phyloP scores from a whole-genome alignment of 805 yeast species.

The Wilhelminamyces savonicus region DNA sequence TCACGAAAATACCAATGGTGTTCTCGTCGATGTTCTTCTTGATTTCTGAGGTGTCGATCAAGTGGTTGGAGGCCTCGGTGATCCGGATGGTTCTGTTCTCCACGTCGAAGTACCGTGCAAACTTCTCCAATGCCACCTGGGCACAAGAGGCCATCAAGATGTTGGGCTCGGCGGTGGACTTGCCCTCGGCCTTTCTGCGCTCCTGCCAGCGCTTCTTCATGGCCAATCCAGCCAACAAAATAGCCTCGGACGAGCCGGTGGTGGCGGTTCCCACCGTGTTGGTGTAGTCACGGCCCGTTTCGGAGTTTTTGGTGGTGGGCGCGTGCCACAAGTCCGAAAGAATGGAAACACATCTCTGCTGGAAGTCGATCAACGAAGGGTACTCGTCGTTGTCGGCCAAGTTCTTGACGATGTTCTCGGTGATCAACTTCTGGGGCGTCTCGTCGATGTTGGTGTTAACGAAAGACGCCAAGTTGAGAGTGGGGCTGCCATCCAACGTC shows the following conservation, averaged over 20 bases:
- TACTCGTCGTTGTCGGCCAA: constrained; percentile 92
- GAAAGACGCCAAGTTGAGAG: constrained; percentile 80
- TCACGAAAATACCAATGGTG: constrained; percentile 86
- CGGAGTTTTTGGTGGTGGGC: constrained; percentile 26
- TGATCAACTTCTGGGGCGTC: constrained; percentile 38
- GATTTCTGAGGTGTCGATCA: constrained; percentile 56
- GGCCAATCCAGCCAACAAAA: constrained; percentile 89
- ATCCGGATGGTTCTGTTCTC: constrained; percentile 75
- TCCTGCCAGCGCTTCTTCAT: constrained; percentile 88
- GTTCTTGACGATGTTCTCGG: constrained; percentile 76
- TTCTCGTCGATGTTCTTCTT: constrained; percentile 74
- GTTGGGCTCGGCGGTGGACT: constrained; percentile 62
- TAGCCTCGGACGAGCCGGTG: constrained; percentile 91
- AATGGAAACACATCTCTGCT: constrained; percentile 77
- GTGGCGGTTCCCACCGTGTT: constrained; percentile 78
- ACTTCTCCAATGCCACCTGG: constrained; percentile 91
- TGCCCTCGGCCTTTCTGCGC: constrained; percentile 52
- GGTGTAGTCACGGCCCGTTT: constrained; percentile 21
- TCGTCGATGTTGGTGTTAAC: constrained; percentile 68
- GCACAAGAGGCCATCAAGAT: constrained; percentile 90
- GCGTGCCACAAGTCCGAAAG: constrained; percentile 80
- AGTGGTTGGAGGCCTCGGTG: constrained; percentile 50
- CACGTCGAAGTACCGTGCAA: constrained; percentile 90
- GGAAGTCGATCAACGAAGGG: constrained; percentile 75
- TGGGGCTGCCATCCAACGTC: constrained; percentile 77